Conservation (phyloP, 495 filamentous ascomycete species). For the Penicillium simplicissimum region DNA sequence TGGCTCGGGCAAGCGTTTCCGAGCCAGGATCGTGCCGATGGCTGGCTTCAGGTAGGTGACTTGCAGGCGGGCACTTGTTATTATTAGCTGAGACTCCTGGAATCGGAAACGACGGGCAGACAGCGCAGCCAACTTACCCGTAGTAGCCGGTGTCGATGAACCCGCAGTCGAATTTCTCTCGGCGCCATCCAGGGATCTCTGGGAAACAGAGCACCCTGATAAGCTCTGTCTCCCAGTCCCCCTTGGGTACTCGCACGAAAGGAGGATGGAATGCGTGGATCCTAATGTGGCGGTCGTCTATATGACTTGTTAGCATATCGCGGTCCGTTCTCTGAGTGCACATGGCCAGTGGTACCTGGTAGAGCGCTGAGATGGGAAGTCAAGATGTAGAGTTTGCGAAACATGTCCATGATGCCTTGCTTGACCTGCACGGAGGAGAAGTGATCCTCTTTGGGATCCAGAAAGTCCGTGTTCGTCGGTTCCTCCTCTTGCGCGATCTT, state of each 20-base stretch:
- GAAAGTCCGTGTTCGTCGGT: neutral
- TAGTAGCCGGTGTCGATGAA: slow-evolving; percentile 6
- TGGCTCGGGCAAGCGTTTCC: too few species aligned
- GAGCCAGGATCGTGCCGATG: too few species aligned
- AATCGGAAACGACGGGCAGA: neutral
- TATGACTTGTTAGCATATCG: neutral
- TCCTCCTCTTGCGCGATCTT: neutral
- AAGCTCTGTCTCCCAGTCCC: neutral
- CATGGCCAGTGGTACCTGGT: neutral
- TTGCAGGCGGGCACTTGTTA: slow-evolving; percentile 1
- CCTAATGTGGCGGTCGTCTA: neutral
- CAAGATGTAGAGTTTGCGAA: neutral
- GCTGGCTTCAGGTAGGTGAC: neutral
- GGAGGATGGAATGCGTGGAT: neutral
- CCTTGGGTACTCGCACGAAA: too few species aligned
- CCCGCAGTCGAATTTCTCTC: neutral
- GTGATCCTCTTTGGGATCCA: neutral
- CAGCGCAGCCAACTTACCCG: neutral
- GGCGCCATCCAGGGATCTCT: neutral
- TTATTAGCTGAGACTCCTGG: neutral
- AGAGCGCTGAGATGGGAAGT: neutral
- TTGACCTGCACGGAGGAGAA: neutral
- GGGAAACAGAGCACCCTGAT: neutral
- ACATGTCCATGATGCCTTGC: neutral
- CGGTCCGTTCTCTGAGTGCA: neutral